Percentiles rank a stretch among this genome's conserved stretches.
These are phyloP conservation scores for Corchorus olitorius DNA, from an alignment of 345 rosid genomes.

Conservation along the genomic window DNA sequence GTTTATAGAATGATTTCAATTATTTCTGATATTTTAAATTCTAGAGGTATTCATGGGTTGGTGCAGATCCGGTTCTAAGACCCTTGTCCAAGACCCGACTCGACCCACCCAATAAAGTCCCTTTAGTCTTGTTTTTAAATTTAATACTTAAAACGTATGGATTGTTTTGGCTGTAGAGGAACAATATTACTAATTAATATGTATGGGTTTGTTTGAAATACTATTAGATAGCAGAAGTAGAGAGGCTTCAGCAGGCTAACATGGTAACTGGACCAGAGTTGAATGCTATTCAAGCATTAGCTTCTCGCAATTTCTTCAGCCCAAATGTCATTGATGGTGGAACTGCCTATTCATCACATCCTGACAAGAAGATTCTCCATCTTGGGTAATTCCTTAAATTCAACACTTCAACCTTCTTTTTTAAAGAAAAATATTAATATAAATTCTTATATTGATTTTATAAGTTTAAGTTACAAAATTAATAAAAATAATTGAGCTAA, in stretches of 20 bases:
- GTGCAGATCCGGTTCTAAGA: too few relatives aligned
- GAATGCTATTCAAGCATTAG: constrained; percentile 74
- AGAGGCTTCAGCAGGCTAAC: constrained; percentile 77
- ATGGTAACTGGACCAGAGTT: constrained; percentile 75
- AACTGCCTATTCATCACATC: constrained; percentile 53
- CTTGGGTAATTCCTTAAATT: constrained; percentile 50
- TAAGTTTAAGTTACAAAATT: too few relatives aligned
- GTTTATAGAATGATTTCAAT: too few relatives aligned
- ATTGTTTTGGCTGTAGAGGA: not conserved
- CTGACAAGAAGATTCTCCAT: constrained; percentile 80
- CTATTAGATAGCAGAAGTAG: constrained; percentile 76
- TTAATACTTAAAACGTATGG: too few relatives aligned
- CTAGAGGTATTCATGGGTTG: too few relatives aligned
- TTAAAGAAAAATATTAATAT: too few relatives aligned
- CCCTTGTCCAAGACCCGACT: too few relatives aligned
- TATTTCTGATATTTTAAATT: too few relatives aligned
- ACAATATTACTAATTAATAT: not conserved
- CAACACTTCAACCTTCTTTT: too few relatives aligned
- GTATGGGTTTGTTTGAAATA: not conserved
- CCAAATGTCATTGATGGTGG: constrained; percentile 52
- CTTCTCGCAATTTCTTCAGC: constrained; percentile 80
- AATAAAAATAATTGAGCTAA: constrained; percentile 1
- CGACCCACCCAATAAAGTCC: too few relatives aligned
- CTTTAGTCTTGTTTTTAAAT: too few relatives aligned
- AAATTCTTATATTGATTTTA: too few relatives aligned